Conservation (phyloP, 2,329 filamentous ascomycete species). For the Atkinsonella hypoxylon region DNA sequence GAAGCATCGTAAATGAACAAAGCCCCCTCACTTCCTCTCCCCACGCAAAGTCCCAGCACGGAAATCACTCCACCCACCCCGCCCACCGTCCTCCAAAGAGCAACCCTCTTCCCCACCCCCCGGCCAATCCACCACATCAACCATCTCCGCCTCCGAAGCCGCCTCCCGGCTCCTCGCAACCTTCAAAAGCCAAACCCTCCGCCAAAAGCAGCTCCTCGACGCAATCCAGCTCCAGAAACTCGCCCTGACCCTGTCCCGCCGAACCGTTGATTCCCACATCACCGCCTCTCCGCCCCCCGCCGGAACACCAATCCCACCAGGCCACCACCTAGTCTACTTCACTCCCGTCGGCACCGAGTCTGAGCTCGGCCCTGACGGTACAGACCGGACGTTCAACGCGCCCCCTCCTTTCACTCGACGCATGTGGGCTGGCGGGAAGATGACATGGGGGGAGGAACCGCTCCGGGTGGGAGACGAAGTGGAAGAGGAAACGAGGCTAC, state of each 20-base stretch:
- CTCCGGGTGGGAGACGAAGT: slow-evolving; percentile 43
- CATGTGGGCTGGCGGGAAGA: slow-evolving; percentile 56
- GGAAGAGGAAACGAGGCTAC: slow-evolving; percentile 42
- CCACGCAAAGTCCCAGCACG: too few relatives aligned
- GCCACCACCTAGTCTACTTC: slow-evolving; percentile 54
- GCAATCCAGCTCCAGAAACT: slow-evolving; percentile 52
- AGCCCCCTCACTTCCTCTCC: too few relatives aligned
- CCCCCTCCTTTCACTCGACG: slow-evolving; percentile 46
- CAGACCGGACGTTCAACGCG: slow-evolving; percentile 48
- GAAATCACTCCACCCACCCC: too few relatives aligned
- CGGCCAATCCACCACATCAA: slow-evolving; percentile 5
- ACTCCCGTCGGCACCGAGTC: slow-evolving; percentile 42
- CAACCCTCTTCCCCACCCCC: background rate
- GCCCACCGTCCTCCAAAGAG: background rate
- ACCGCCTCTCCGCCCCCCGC: slow-evolving; percentile 23
- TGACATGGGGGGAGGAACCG: slow-evolving; percentile 36
- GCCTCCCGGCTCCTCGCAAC: slow-evolving; percentile 20
- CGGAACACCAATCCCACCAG: slow-evolving; percentile 41
- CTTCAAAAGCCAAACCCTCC: slow-evolving; percentile 16
- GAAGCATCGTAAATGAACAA: too few relatives aligned
- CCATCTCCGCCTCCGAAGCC: slow-evolving; percentile 16
- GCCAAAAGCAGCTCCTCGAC: slow-evolving; percentile 39
- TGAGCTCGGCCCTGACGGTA: slow-evolving; percentile 47
- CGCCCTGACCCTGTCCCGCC: slow-evolving; percentile 42
- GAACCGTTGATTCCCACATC: slow-evolving; percentile 26